Evolutionary conservation across 257 asterid genomes (phyloP).

Genomic region (Cinchona pubescens): DNA sequence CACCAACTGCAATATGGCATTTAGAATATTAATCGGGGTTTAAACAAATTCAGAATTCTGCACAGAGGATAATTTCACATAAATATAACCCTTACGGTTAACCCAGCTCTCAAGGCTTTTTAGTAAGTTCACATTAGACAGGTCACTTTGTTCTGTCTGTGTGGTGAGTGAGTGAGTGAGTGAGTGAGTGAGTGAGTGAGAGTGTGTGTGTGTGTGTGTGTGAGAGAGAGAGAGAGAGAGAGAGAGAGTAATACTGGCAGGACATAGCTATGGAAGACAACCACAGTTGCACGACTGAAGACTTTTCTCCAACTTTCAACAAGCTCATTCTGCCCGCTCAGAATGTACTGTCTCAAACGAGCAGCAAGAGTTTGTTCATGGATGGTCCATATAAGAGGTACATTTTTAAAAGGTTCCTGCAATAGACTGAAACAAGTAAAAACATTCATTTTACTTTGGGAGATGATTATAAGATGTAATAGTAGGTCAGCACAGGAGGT

Average conservation of each 20-base stretch:
- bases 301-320: constrained; percentile 71
- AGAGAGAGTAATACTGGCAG: constrained; percentile 60
- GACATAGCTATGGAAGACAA: constrained; percentile 82
- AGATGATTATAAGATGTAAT: background rate
- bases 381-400: constrained; percentile 87
- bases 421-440: constrained; percentile 73
- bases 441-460: constrained; percentile 37
- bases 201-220: background rate
- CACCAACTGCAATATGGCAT: background rate
- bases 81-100: background rate
- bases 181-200: background rate
- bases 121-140: background rate
- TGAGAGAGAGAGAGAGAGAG: background rate
- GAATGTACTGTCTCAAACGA: constrained; percentile 54
- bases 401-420: constrained; percentile 90
- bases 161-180: background rate
- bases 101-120: background rate
- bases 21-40: constrained; percentile 2
- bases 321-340: constrained; percentile 51
- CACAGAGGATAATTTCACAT: background rate
- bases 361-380: constrained; percentile 67
- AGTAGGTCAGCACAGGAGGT: background rate
- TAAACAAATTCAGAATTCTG: constrained; percentile 7
- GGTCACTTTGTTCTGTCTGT: too few species aligned
- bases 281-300: constrained; percentile 68